Base-by-base conservation (phyloP, 495 filamentous ascomycete genomes). In the Penicillium odoratum region DNA sequence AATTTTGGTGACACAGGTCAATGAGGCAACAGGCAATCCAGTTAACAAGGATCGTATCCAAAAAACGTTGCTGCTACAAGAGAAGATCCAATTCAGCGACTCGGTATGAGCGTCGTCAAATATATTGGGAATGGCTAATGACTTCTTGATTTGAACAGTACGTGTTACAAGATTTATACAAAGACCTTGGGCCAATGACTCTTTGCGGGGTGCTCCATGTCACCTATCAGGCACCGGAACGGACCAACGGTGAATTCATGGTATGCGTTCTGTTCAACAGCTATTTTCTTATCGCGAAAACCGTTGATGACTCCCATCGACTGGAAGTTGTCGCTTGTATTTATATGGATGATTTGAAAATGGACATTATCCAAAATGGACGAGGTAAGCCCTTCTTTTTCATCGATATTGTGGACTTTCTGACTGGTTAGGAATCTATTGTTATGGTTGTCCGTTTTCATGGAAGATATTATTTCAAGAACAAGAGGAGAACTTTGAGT, bases 391-490 rank as follows among this genome's bases (percentile, higher is more conserved):
- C 36, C 1, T 42, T 33, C 29, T 2, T 7, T 6, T 11, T 28
- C 16, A 25, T 10, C 28, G 36, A 1, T 1, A 44, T 31, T 30
- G 9, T 48, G 38, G 49, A 45, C 30, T 10, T 36, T 44, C 60
- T 33, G 15, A 48, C 44, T 15, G n/a, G 10, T 0, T 25, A 96
- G 93, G 93, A 3, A 71, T 97, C 7, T 89, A 88, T 74, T 97
- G 92, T 66, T 84, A 93, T 65, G 90, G 86, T 18, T 91, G 89
- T 21, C 84, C 87, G 11, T 90, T 90, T 68, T 92, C 92, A 3
- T 98, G 93, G 93, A 98, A 97, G 69, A 67, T 97, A n/a, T 77
- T 89, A 15, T 97, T 98, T 62, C 88, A 93, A 62, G 81, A 83
- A 43, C 80, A 88, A 45, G 81, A 90, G 58, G 85, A 87, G 42